phyloP scores from a whole-genome alignment of 257 asterid species.

The Nicotiana tomentosiformis region DNA sequence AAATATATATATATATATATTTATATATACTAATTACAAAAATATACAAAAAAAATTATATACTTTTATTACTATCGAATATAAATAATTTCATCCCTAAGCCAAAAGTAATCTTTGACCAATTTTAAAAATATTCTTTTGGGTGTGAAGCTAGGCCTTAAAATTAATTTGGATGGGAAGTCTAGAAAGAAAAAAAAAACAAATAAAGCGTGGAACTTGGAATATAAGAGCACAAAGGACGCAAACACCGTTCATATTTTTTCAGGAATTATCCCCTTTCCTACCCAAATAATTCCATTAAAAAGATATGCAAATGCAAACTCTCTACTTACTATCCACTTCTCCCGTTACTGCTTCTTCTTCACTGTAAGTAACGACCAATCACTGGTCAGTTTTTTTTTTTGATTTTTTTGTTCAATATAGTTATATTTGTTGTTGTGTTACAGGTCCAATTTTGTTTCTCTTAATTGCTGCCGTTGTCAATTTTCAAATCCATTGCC shows the following conservation, averaged over 20 bases:
- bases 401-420: background rate
- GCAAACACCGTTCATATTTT: constrained; percentile 9
- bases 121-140: too few relatives aligned
- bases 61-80: too few relatives aligned
- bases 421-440: background rate
- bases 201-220: background rate
- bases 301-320: constrained; percentile 1
- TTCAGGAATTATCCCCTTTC: background rate
- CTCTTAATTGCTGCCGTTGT: background rate
- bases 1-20: too few relatives aligned
- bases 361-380: constrained; percentile 3
- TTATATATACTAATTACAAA: too few relatives aligned
- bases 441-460: constrained; percentile 8
- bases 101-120: too few relatives aligned
- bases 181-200: too few relatives aligned
- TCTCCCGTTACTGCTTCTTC: background rate
- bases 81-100: too few relatives aligned
- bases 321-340: background rate
- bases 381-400: background rate
- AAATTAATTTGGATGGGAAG: too few relatives aligned
- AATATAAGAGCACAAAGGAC: background rate
- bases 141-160: too few relatives aligned
- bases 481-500: background rate
- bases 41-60: too few relatives aligned
- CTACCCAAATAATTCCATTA: background rate